Percentiles rank a stretch among this genome's conserved stretches.
These are phyloP conservation scores for Candida hungchunana DNA, from an alignment of 805 yeast genomes.

Conservation along the genomic window DNA sequence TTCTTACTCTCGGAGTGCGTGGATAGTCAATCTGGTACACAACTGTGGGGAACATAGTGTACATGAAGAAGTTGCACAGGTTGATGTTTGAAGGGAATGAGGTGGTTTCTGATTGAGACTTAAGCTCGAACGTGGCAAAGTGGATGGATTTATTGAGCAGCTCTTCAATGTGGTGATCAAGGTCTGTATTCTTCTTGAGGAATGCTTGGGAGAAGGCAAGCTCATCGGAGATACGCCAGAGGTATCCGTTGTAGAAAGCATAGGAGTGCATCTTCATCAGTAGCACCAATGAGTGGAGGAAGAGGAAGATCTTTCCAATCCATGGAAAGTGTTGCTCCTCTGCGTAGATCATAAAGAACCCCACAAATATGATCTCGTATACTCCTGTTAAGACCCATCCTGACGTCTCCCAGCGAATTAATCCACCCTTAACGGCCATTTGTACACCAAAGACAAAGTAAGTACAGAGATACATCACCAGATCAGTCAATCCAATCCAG, in stretches of 20 bases:
- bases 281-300: constrained; percentile 79
- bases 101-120: constrained; percentile 42
- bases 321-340: constrained; percentile 64
- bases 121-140: constrained; percentile 72
- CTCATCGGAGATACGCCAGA: constrained; percentile 63
- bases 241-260: constrained; percentile 86
- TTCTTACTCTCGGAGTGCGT: constrained; percentile 62
- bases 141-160: constrained; percentile 42
- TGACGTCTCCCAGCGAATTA: constrained; percentile 52
- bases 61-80: constrained; percentile 62
- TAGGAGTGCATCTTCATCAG: constrained; percentile 96
- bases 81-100: constrained; percentile 74
- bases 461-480: constrained; percentile 63
- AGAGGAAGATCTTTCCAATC: constrained; percentile 84
- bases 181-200: constrained; percentile 34
- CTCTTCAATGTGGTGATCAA: constrained; percentile 29
- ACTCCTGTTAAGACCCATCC: constrained; percentile 65
- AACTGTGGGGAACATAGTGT: constrained; percentile 84
- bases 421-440: constrained; percentile 38
- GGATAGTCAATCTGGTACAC: constrained; percentile 84
- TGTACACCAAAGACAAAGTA: constrained; percentile 65
- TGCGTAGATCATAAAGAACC: constrained; percentile 53
- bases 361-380: constrained; percentile 51
- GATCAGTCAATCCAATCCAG: constrained; percentile 70
- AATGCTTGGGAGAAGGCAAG: constrained; percentile 43